These are phyloP conservation scores for Cornus controversa DNA, from an alignment of 148 eudicot species.

Conservation along the genomic window DNA sequence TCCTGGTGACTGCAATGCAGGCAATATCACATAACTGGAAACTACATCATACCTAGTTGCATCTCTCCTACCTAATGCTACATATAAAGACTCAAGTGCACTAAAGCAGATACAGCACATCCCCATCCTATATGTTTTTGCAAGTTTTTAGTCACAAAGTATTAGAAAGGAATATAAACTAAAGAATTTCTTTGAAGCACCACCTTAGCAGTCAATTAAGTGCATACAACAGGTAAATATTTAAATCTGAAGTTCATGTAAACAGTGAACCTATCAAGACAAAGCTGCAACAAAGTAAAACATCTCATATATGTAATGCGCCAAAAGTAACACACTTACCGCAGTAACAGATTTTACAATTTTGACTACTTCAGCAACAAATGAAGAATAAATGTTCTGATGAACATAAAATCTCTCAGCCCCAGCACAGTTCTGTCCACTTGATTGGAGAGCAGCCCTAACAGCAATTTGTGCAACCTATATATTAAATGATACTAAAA, in stretches of 20 bases:
- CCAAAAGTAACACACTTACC: conserved; percentile 47
- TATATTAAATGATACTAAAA: conserved; percentile 11
- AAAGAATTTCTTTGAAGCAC: neutral
- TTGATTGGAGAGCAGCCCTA: conserved; percentile 95
- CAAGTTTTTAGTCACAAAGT: no score
- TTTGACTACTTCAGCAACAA: conserved; percentile 84
- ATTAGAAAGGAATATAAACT: neutral
- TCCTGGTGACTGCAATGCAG: no score
- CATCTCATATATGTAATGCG: neutral
- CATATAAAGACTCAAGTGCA: no score
- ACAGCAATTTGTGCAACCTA: conserved; percentile 98
- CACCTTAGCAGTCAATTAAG: neutral
- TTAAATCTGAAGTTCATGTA: neutral
- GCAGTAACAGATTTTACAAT: conserved; percentile 95
- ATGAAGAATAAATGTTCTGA: conserved; percentile 66
- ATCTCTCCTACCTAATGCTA: no score
- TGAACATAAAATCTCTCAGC: conserved; percentile 99
- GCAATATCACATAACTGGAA: no score
- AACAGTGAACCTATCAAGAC: neutral
- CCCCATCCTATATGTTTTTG: no score
- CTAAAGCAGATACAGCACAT: no score
- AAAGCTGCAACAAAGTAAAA: neutral
- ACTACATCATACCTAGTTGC: no score
- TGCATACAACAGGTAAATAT: neutral
- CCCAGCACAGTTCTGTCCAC: conserved; percentile 99